These are phyloP conservation scores for Ajuga reptans DNA, from an alignment of 305 asterid genomes.

Conservation along the genomic window DNA sequence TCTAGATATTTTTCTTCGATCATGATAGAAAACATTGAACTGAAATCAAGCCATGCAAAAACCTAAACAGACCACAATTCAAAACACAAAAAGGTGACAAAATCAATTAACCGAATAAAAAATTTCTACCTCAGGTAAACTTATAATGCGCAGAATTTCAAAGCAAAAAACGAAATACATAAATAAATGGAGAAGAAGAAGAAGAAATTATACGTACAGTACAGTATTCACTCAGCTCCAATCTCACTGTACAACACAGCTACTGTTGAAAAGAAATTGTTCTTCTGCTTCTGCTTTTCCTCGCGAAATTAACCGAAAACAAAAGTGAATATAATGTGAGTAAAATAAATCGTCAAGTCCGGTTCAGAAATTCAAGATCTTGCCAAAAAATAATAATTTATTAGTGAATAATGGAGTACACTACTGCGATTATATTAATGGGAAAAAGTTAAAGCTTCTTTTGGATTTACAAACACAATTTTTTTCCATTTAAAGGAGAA, in stretches of 20 bases:
- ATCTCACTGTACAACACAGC: neutral
- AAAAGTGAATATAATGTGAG: neutral
- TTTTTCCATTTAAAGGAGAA: conserved; percentile 7
- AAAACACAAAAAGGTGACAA: conserved; percentile 11
- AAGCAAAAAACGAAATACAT: neutral
- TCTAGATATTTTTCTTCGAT: neutral
- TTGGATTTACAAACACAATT: conserved; percentile 19
- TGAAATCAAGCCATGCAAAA: conserved; percentile 26
- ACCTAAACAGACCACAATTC: conserved; percentile 9
- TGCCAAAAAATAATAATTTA: neutral
- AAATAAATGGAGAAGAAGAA: too few relatives aligned
- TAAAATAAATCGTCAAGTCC: neutral
- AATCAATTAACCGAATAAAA: neutral
- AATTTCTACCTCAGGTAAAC: neutral
- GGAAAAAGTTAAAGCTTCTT: conserved; percentile 31
- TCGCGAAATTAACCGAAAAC: conserved; percentile 10
- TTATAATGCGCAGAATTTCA: conserved; percentile 1
- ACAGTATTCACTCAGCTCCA: conserved; percentile 3
- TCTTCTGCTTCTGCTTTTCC: neutral
- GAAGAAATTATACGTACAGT: conserved; percentile 21
- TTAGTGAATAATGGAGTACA: conserved; percentile 20
- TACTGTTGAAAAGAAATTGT: neutral
- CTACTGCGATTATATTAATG: conserved; percentile 11
- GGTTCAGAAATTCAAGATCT: conserved; percentile 30
- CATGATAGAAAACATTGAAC: neutral